Evolutionary conservation across 306 rosid genomes (phyloP).

Genomic region (Castanopsis chinensis): DNA sequence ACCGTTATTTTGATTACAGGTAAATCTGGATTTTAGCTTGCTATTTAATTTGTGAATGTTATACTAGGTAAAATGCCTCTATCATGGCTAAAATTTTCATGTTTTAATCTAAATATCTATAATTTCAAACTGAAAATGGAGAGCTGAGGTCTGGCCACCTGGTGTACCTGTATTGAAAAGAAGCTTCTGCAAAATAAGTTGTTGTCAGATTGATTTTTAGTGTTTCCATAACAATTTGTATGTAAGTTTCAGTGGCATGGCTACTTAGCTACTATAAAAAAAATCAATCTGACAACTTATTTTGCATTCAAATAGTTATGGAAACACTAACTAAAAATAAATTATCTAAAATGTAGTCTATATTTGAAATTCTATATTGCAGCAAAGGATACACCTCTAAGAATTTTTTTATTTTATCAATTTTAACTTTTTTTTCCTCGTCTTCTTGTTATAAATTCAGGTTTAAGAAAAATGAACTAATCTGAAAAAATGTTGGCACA

Average conservation of each 20-base stretch:
- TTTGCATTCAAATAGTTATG: too few relatives aligned
- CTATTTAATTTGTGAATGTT: not conserved
- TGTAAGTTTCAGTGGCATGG: not conserved
- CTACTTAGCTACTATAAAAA: too few relatives aligned
- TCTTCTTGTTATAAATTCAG: not conserved
- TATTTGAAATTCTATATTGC: not conserved
- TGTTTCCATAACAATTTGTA: not conserved
- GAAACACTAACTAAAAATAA: too few relatives aligned
- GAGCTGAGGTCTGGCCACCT: not conserved
- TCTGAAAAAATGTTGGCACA: conserved; percentile 44
- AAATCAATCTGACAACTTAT: too few relatives aligned
- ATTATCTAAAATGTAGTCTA: too few relatives aligned
- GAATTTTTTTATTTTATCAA: not conserved
- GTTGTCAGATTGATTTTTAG: not conserved
- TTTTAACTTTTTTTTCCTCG: not conserved
- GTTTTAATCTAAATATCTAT: not conserved
- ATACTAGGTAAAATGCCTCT: not conserved
- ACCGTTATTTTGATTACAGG: conserved; percentile 96
- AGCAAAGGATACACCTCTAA: not conserved
- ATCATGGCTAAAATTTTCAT: not conserved
- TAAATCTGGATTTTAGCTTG: conserved; percentile 28
- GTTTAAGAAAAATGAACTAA: conserved; percentile 29
- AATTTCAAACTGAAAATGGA: not conserved
- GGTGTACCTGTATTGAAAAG: not conserved
- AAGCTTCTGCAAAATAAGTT: not conserved